Evolutionary conservation across 1,284 basidiomycete genomes (phyloP), one percentile per base, ranked within the genome.

Genomic region (Cryptococcus maquisensis): DNA sequence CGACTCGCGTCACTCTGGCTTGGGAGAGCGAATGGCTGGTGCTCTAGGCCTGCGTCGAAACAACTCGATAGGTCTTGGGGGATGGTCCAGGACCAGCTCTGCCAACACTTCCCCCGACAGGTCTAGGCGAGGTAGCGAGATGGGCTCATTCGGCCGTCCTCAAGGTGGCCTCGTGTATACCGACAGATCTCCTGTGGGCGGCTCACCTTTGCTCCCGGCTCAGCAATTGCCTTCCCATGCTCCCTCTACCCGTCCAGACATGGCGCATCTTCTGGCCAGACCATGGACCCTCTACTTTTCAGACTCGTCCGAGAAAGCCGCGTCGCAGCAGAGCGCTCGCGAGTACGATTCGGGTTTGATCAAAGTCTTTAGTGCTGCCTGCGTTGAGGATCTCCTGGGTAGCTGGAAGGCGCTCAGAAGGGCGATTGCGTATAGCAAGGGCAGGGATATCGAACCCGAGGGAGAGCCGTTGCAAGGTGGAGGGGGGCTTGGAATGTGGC

Each of bases 331-430:
- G 3, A 52, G 40, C 20, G 49, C 51, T 3, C 26, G 35, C 3
- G 59, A 55, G 13, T 71, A 68, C 59, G 59, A 63, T 4, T 59
- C 64, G 39, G 61, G 62, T 21, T 59, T 70, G 6, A 46, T 66
- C 36, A 56, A 46, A 3, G 23, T 70, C 13, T 71, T 68, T 56
- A 60, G 57, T 6, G 54, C 60, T 2, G 15, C 24, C 20, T 63
- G 55, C 4, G 36, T 70, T 10, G 62, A 63, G 21, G 66, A 72
- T 43, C 47, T 71, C 18, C 49, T 65, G 13, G 67, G 65, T 2
- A 49, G 45, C 2, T 72, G 65, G 64, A 69, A 68, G 53, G 68
- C 70, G 3, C 57, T 72, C 6, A 49, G 70, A 40, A 42, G 68
- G 36, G 48, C 46, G 23, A 60, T 68, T 15, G 64, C 65, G 1